Evolutionary conservation across 2,329 filamentous ascomycete genomes (phyloP).

Genomic region (Ophiobolus disseminans): DNA sequence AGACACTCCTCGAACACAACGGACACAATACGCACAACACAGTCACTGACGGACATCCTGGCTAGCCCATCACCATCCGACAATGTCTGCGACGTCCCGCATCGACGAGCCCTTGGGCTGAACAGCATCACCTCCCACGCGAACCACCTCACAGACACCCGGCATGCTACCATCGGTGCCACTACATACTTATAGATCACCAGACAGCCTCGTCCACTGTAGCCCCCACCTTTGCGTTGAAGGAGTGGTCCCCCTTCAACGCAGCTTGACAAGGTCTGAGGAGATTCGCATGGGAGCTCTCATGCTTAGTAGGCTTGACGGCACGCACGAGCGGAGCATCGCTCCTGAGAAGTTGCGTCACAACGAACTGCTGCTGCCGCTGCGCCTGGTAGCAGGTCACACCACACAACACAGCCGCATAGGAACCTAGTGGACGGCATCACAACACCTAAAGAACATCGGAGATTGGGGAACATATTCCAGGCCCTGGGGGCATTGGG

Average conservation of each 20-base stretch:
- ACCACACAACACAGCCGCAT: constrained; percentile 20
- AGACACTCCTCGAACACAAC: constrained; percentile 11
- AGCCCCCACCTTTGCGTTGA: constrained; percentile 6
- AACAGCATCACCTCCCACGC: constrained; percentile 8
- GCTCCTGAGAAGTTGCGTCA: constrained; percentile 10
- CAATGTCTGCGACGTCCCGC: constrained; percentile 15
- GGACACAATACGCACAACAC: constrained; percentile 15
- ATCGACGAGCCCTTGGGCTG: background rate
- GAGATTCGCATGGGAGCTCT: constrained; percentile 30
- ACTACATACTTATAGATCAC: constrained; percentile 18
- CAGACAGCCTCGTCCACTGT: constrained; percentile 20
- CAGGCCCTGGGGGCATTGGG: constrained; percentile 9
- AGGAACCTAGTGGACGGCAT: constrained; percentile 18
- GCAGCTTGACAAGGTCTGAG: constrained; percentile 28
- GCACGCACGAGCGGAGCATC: constrained; percentile 17
- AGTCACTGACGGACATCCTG: constrained; percentile 20
- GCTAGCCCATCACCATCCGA: constrained; percentile 9
- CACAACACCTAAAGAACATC: constrained; percentile 10
- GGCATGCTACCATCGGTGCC: constrained; percentile 20
- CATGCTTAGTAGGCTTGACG: constrained; percentile 16
- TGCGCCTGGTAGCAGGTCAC: constrained; percentile 13
- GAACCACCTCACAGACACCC: constrained; percentile 11
- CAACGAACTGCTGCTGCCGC: constrained; percentile 13
- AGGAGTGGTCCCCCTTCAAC: constrained; percentile 12
- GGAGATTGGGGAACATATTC: constrained; percentile 3